Evolutionary conservation across 208 protist species (phyloP), one percentile per base, ranked within the genome.

Genomic region (Trypanosoma melophagium): DNA sequence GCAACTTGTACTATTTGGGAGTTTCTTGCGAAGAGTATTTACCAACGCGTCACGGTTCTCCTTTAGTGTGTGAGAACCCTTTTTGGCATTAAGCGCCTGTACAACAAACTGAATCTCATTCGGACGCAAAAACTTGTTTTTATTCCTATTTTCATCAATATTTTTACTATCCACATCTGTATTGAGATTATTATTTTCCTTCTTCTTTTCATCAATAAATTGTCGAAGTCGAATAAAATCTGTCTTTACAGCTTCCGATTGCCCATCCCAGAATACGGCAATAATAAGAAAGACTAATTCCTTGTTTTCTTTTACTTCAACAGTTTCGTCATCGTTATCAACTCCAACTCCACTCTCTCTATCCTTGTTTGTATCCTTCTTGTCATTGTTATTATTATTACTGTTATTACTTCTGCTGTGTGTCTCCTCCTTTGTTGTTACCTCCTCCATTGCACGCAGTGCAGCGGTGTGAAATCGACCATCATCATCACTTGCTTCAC

Each of bases 31-130:
- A 45, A 95, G 57, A 51, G 75, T 93, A 24, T 42, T 66, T 9
- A 95, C 64, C 17, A 95, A 74, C 1, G 89, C 89, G 1, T 59
- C 74, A 14, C 69, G 60, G 66, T 87, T 95, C 50, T 69, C 63
- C 54, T 69, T 77, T 41, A 95, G 81, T 54, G 69, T 86, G 54
- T 92, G 76, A 28, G 62, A 54, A 2, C 87, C 85, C 42, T 84
- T 86, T 69, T 93, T 95, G 1, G 85, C 83, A 53, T 90, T 92
- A 7, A 95, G 76, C 14, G 86, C 85, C 64, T 95, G 89, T 24
- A 95, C 50, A n/a, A 90, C 52, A 55, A 93, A 75, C 28, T 90
- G 80, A n/a, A 89, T 69, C 12, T 74, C 35, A 19, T 25, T 28
- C 0, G 22, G 35, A 7, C 19, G 17, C 21, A 52, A 10, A 7